Evolutionary conservation across 805 yeast species (phyloP).

Genomic region (Candida odintsovae): DNA sequence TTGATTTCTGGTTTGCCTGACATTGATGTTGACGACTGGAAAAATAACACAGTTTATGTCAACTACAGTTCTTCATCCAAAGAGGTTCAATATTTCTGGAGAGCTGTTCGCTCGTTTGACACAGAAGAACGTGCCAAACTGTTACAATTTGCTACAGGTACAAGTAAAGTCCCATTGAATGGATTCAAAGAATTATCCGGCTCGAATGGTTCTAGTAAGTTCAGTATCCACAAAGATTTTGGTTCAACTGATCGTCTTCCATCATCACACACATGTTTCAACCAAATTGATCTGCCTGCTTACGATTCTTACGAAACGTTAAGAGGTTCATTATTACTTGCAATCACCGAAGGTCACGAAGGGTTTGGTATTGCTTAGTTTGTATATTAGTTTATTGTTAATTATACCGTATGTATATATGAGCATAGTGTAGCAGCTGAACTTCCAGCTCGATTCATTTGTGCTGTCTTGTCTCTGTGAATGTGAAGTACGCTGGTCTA

Average conservation of each 20-base stretch:
- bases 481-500: too few relatives aligned
- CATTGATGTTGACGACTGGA: constrained; percentile 95
- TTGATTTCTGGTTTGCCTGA: constrained; percentile 94
- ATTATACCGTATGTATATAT: not conserved
- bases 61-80: constrained; percentile 79
- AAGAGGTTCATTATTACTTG: constrained; percentile 72
- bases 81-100: constrained; percentile 96
- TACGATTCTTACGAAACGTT: constrained; percentile 85
- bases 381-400: not conserved
- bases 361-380: constrained; percentile 83
- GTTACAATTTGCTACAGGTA: constrained; percentile 94
- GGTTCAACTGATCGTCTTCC: constrained; percentile 85
- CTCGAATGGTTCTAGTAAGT: constrained; percentile 77
- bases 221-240: constrained; percentile 85
- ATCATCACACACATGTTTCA: constrained; percentile 94
- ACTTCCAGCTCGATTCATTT: too few relatives aligned
- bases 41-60: constrained; percentile 70
- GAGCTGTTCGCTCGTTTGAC: constrained; percentile 93
- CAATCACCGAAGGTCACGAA: constrained; percentile 91
- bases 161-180: constrained; percentile 90
- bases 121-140: constrained; percentile 90
- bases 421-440: not conserved
- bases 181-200: constrained; percentile 92
- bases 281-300: constrained; percentile 90
- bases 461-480: too few relatives aligned